Percentiles rank a stretch among this genome's conserved stretches.
Evolutionary conservation across 2,329 filamentous ascomycete species (phyloP).

Genomic region (Microsporum ferrugineum): DNA sequence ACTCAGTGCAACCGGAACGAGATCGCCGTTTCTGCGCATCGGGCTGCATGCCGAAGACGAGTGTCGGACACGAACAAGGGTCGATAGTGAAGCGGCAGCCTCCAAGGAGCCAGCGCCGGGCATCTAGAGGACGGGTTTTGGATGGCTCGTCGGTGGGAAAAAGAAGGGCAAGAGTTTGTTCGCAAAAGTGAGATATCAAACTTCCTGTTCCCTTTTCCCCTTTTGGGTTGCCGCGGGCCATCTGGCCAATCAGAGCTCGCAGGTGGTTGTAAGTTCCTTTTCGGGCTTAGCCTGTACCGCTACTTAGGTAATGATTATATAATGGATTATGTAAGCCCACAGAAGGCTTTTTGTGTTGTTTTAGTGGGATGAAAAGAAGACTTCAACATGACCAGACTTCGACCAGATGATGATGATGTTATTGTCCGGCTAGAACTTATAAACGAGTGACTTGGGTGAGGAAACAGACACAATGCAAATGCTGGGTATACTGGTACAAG

Average conservation of each 20-base stretch:
- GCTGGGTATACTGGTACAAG: slow-evolving; percentile 17
- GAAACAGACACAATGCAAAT: neutral
- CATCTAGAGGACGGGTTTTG: neutral
- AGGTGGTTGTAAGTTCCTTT: slow-evolving; percentile 2
- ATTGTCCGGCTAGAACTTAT: neutral
- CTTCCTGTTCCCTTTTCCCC: neutral
- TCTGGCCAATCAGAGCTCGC: neutral
- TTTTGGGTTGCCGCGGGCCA: neutral
- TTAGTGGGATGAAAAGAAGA: neutral
- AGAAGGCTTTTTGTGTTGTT: neutral
- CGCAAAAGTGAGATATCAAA: neutral
- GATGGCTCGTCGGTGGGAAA: neutral
- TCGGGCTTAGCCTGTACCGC: neutral
- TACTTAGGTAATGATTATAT: neutral
- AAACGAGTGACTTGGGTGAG: neutral
- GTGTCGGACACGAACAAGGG: neutral
- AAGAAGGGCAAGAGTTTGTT: neutral
- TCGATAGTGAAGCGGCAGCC: neutral
- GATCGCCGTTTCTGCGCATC: slow-evolving; percentile 12
- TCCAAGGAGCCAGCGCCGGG: neutral
- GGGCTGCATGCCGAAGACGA: neutral
- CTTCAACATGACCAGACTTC: neutral
- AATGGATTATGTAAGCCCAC: neutral
- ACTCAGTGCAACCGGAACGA: slow-evolving; percentile 15
- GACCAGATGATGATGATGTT: neutral